A percentile compares a stretch with the other conserved stretches of the same genome.
These are phyloP conservation scores for Oleoguttula mirabilis DNA, from an alignment of 495 filamentous ascomycete genomes.

Conservation along the genomic window DNA sequence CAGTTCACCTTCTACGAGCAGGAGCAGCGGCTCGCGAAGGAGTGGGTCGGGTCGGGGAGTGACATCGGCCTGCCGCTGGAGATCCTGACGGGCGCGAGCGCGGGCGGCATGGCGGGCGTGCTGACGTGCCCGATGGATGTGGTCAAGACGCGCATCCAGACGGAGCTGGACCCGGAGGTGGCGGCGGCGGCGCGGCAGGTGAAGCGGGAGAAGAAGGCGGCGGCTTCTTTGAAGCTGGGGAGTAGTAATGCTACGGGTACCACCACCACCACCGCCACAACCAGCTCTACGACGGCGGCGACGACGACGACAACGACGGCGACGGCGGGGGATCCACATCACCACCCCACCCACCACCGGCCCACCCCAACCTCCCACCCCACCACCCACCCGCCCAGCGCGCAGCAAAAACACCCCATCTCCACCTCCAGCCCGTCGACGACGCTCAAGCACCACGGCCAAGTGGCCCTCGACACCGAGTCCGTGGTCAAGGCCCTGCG, in stretches of 20 bases:
- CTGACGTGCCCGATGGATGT: constrained; percentile 94
- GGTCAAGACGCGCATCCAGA: constrained; percentile 96
- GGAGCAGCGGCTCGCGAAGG: constrained; percentile 65
- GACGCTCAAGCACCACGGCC: constrained; percentile 58
- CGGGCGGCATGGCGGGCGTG: constrained; percentile 85
- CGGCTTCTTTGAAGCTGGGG: too few species aligned
- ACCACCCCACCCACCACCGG: background rate
- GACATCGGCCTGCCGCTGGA: constrained; percentile 80
- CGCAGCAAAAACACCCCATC: constrained; percentile 45
- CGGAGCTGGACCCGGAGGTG: constrained; percentile 55
- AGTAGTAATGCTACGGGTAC: background rate
- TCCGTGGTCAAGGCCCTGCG: constrained; percentile 75
- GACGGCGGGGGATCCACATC: constrained; percentile 6
- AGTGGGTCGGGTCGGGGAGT: constrained; percentile 51
- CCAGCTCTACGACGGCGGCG: background rate
- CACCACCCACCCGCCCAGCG: constrained; percentile 5
- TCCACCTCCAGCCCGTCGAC: constrained; percentile 79
- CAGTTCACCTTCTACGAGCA: constrained; percentile 99
- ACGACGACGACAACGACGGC: background rate
- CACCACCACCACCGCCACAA: background rate
- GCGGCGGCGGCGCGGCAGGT: constrained; percentile 8
- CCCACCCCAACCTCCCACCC: constrained; percentile 1
- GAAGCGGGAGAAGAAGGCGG: constrained; percentile 11
- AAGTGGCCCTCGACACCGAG: constrained; percentile 69
- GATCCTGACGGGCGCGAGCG: constrained; percentile 78